Conservation (phyloP, 192 early-diverging fungal genomes). For the Rhizoclosmatium globosum region DNA sequence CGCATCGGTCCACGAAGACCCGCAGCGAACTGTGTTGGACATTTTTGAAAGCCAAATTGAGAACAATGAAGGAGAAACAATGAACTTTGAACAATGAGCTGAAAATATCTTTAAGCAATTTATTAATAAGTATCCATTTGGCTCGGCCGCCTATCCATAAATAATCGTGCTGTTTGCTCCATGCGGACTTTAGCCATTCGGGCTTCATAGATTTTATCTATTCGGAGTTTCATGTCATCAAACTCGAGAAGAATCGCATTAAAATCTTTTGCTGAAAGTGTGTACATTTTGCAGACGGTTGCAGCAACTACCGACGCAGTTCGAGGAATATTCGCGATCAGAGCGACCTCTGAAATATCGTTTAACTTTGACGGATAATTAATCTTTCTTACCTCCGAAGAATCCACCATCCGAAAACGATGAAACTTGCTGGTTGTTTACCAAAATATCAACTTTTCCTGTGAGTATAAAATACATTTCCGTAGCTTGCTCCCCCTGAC, state of each 20-base stretch:
- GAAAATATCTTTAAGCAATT: background rate
- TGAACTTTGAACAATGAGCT: background rate
- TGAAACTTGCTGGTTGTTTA: constrained; percentile 36
- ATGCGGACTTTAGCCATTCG: constrained; percentile 34
- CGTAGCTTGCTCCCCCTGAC: constrained; percentile 45
- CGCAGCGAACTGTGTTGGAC: background rate
- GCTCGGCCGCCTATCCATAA: constrained; percentile 14
- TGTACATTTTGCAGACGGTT: constrained; percentile 22
- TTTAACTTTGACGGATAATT: background rate
- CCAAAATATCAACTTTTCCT: constrained; percentile 37
- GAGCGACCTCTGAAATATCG: constrained; percentile 31
- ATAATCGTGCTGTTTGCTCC: constrained; percentile 17
- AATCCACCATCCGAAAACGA: constrained; percentile 39
- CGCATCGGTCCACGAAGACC: background rate
- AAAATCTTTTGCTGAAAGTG: constrained; percentile 23
- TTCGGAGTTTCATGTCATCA: constrained; percentile 33
- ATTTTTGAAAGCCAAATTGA: background rate
- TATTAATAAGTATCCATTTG: background rate
- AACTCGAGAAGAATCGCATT: constrained; percentile 33
- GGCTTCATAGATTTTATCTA: constrained; percentile 36
- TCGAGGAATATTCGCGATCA: constrained; percentile 39
- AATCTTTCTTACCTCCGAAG: constrained; percentile 42
- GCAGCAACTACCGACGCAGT: constrained; percentile 31
- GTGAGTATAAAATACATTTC: constrained; percentile 49
- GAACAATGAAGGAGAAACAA: background rate